Conservation (phyloP, 2,329 filamentous ascomycete genomes). For the Paecilomyces dactylethromorphus region DNA sequence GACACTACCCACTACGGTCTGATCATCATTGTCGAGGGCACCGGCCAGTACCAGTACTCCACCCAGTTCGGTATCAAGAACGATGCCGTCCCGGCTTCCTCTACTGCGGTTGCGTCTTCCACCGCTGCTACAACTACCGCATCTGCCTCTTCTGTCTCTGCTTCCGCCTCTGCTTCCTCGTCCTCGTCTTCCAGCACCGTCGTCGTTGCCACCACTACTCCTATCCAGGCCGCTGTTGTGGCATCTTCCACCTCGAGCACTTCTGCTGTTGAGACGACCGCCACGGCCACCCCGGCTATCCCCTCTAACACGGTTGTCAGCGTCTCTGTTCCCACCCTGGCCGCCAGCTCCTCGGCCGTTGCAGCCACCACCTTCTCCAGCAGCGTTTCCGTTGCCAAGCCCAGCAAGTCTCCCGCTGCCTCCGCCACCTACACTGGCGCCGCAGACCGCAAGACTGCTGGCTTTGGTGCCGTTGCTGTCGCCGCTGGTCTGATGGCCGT, state of each 20-base stretch:
- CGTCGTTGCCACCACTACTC: constrained; percentile 1
- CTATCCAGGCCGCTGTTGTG: constrained; percentile 8
- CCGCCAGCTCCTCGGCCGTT: not conserved
- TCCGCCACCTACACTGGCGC: constrained; percentile 19
- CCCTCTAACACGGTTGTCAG: constrained; percentile 1
- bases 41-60: constrained; percentile 55
- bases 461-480: constrained; percentile 28
- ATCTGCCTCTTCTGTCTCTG: not conserved
- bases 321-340: not conserved
- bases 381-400: constrained; percentile 9
- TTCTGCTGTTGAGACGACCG: constrained; percentile 7
- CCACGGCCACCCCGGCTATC: constrained; percentile 4
- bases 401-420: not conserved
- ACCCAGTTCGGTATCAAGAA: constrained; percentile 55
- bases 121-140: constrained; percentile 3
- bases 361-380: not conserved
- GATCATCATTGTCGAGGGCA: constrained; percentile 54
- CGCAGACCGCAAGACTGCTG: constrained; percentile 27
- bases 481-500: constrained; percentile 27
- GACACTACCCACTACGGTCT: constrained; percentile 53
- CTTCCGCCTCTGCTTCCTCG: constrained; percentile 6
- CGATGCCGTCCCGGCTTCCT: constrained; percentile 9
- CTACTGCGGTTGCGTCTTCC: constrained; percentile 3
- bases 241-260: constrained; percentile 2
- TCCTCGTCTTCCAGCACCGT: constrained; percentile 3